Conservation (phyloP, 192 early-diverging fungal genomes). For the Podila epicladia region DNA sequence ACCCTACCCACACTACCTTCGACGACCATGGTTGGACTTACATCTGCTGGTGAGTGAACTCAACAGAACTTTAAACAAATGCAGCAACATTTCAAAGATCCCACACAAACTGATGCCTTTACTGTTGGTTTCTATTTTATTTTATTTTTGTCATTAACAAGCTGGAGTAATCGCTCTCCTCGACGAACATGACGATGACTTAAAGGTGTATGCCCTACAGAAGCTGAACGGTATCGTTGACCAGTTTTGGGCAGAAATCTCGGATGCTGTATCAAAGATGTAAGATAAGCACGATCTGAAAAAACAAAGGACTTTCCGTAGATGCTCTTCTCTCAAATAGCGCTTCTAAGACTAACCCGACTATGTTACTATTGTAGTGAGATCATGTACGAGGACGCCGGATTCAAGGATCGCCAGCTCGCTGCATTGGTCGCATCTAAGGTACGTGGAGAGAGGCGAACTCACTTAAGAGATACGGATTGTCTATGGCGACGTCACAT, state of each 20-base stretch:
- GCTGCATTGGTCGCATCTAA: constrained; percentile 98
- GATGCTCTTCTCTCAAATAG: neutral
- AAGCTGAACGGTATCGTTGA: constrained; percentile 92
- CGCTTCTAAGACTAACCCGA: neutral
- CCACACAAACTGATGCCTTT: neutral
- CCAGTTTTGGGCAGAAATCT: constrained; percentile 98
- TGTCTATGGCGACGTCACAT: too few relatives aligned
- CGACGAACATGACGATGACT: constrained; percentile 90
- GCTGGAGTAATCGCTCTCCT: constrained; percentile 94
- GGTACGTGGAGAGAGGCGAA: constrained; percentile 49
- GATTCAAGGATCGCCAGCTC: constrained; percentile 85
- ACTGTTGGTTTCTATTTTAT: too few relatives aligned
- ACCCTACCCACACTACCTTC: neutral
- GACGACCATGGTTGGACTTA: constrained; percentile 53
- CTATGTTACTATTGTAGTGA: constrained; percentile 68
- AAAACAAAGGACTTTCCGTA: neutral
- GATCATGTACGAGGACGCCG: constrained; percentile 91
- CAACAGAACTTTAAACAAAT: neutral
- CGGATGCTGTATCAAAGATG: constrained; percentile 92
- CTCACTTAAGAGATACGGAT: too few relatives aligned
- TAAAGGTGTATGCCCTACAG: constrained; percentile 92
- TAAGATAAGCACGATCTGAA: constrained; percentile 48
- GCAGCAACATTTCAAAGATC: neutral
- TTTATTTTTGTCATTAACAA: constrained; percentile 18
- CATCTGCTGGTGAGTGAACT: constrained; percentile 48